Base-by-base conservation (phyloP, 1,284 basidiomycete species). In the Cryptococcus sp. region DNA sequence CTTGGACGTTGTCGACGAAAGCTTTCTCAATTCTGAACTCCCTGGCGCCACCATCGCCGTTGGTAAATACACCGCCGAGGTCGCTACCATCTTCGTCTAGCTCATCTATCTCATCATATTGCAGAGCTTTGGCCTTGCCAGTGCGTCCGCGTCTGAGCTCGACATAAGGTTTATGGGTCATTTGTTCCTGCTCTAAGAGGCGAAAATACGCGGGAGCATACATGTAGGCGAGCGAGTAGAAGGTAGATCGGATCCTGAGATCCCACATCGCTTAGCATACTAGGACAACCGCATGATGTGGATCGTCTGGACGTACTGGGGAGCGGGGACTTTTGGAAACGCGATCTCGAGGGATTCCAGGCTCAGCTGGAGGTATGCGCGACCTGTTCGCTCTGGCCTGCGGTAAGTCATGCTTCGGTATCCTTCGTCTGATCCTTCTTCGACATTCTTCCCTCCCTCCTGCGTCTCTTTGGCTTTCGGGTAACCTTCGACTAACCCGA, bases 21-120 rank as follows among this genome's bases (percentile, higher is more conserved):
- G 69, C 78, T 56, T 78, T 71, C 71, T 86, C 83, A 50, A 70
- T 64, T 57, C 82, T 78, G 56, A 85, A 83, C 41, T 81, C 82
- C 3, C 69, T 67, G 56, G 83, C 80, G 2, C 78, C 68, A 46
- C 70, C 78, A 52, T 62, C 57, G 57, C 30, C 25, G 25, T 25
- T 25, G 25, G 25, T 25, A 6, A 3, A 25, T 25, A 25, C 25
- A 25, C 25, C 25, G 25, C 25, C 25, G 25, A 25, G 25, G 56
- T 75, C 69, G 30, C 43, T 11, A 16, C 39, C 4, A 6, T 51
- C 43, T 19, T 47, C 15, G 43, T 19, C 41, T 16, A 42, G 41
- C 19, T 35, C 13, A 8, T 13, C 30, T 35, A 23, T 13, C 38
- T 19, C 45, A 16, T 47, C 54, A 27, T 50, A 8, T 17, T 48